phyloP scores from a whole-genome alignment of 257 asterid genomes.

The Solanum virginianum region DNA sequence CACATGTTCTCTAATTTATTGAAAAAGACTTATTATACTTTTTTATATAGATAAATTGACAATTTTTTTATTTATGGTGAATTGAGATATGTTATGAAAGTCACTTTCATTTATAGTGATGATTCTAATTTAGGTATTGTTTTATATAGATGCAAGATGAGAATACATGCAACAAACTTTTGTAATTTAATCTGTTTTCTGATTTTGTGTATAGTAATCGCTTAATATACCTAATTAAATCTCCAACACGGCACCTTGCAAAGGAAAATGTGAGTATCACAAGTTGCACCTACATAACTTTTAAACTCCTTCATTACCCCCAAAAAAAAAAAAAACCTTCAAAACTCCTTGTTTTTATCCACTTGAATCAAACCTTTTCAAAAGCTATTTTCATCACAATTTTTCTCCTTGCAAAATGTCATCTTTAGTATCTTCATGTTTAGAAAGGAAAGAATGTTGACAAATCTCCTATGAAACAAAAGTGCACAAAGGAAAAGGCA shows the following conservation, averaged over 20 bases:
- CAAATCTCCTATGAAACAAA: background rate
- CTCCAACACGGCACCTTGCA: no score
- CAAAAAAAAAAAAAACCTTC: no score
- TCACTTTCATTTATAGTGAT: background rate
- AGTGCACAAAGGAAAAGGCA: background rate
- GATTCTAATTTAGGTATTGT: no score
- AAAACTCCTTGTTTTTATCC: background rate
- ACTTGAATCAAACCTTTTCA: background rate
- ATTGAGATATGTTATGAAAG: background rate
- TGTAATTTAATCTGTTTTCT: no score
- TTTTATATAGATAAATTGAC: background rate
- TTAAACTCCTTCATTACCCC: no score
- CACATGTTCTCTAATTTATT: background rate
- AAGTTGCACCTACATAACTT: background rate
- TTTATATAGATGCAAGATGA: no score
- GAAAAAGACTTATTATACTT: background rate
- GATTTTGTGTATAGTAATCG: no score
- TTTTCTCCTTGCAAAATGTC: background rate
- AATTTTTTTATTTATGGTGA: background rate
- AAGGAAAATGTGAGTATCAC: background rate
- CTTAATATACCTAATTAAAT: no score
- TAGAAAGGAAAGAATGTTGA: background rate
- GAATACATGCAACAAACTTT: no score
- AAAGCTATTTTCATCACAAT: background rate
- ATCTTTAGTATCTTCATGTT: background rate